Evolutionary conservation across 805 yeast species (phyloP).

Genomic region (Brettanomyces custersianus): DNA sequence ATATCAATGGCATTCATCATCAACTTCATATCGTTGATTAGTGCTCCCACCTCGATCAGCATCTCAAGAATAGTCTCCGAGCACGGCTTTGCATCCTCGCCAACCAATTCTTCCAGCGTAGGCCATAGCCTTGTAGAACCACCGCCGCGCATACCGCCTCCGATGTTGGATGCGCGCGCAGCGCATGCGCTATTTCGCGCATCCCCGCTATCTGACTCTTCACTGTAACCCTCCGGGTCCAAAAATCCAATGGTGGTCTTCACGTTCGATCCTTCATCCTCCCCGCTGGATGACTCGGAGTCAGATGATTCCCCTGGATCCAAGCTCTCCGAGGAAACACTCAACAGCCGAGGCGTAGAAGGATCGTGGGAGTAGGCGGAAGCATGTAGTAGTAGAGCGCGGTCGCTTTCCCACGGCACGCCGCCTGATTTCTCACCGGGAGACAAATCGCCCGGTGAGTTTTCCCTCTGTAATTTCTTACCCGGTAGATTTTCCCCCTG

Average conservation of each 20-base stretch:
- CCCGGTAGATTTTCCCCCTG: too few relatives aligned
- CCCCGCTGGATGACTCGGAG: neutral
- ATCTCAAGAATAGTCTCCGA: conserved; percentile 46
- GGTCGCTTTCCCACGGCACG: too few relatives aligned
- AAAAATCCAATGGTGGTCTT: conserved; percentile 5
- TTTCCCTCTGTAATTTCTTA: too few relatives aligned
- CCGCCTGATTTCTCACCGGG: too few relatives aligned
- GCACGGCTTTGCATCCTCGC: conserved; percentile 48
- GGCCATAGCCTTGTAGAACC: conserved; percentile 27
- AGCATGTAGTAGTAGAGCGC: too few relatives aligned
- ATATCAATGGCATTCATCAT: conserved; percentile 49
- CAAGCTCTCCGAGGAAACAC: too few relatives aligned
- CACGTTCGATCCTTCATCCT: neutral
- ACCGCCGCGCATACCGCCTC: neutral
- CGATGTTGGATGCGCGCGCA: neutral
- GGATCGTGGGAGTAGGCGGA: too few relatives aligned
- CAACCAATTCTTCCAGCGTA: conserved; percentile 49
- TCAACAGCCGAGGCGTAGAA: too few relatives aligned
- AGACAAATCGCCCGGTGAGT: too few relatives aligned
- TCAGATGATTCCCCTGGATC: too few relatives aligned
- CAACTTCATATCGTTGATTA: conserved; percentile 56
- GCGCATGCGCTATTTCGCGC: conserved; percentile 1
- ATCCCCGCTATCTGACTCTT: conserved; percentile 7
- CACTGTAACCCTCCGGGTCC: conserved; percentile 8
- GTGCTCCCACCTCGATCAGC: conserved; percentile 51